Base-by-base conservation (phyloP, 352 stramenopile genomes). In the Phytopythium kandeliae region DNA sequence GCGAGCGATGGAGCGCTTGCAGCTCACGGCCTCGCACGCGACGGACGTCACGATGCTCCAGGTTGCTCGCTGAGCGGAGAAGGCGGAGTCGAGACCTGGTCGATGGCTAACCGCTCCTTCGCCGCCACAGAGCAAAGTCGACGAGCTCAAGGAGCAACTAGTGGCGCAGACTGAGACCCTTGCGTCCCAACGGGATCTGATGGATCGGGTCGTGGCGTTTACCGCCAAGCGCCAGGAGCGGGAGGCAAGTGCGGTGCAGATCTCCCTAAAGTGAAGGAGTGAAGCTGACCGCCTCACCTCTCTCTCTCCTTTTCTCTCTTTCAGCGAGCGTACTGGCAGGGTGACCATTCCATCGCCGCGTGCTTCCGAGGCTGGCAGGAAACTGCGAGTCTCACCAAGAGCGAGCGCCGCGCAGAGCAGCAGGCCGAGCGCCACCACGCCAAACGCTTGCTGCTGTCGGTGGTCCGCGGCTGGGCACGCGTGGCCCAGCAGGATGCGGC, bases 1-100 rank as follows among this genome's bases (percentile, higher is more conserved):
- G 16, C 53, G 58, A 24, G 49, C 52, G 33, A 48, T 84, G 35
- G 64, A 78, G 53, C 64, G 69, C 11, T 69, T 68, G 54, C 80
- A 85, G 48, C 46, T 72, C n/a, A 56, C 62, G n/a, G 71, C 69
- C 8, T 62, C 63, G 22, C 65, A 87, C 40, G 50, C 62, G 17
- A 85, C 69, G 44, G 66, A 67, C 12, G 36, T 80, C 47, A 55
- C 69, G 3, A 69, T 78, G 37, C 55, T 85, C 11, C 57, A 76
- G 60, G 69, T 78, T n/a, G n/a, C n/a, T n/a, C n/a, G n/a, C n/a
- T n/a, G n/a, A n/a, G n/a, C n/a, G n/a, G n/a, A n/a, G n/a, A n/a
- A n/a, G n/a, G n/a, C n/a, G n/a, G n/a, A n/a, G n/a, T n/a, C n/a
- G n/a, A n/a, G n/a, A n/a, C n/a, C n/a, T n/a, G n/a, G n/a, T n/a